These are phyloP conservation scores for Phytophthora pinifolia DNA, from an alignment of 352 stramenopile species.

Conservation along the genomic window DNA sequence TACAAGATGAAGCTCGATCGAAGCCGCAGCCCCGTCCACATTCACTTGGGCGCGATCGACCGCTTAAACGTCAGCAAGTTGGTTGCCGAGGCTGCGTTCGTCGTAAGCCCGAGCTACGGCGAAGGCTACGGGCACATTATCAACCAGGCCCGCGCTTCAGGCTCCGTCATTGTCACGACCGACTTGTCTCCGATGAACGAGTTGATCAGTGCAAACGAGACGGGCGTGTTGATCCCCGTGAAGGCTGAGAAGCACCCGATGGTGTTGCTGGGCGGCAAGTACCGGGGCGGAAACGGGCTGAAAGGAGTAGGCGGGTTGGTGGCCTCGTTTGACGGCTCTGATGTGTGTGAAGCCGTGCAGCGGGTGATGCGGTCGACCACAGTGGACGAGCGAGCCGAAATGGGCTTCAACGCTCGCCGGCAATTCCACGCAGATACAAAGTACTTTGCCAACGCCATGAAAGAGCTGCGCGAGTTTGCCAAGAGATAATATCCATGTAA, in stretches of 20 bases:
- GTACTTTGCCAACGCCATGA: conserved; percentile 47
- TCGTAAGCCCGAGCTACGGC: conserved; percentile 57
- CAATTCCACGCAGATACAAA: conserved; percentile 54
- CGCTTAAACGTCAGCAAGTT: conserved; percentile 40
- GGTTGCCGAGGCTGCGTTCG: conserved; percentile 43
- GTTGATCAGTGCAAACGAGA: conserved; percentile 31
- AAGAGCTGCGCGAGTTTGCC: conserved; percentile 29
- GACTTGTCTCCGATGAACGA: conserved; percentile 73
- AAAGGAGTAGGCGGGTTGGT: conserved; percentile 24
- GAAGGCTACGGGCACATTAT: conserved; percentile 80
- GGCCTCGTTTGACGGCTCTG: conserved; percentile 23
- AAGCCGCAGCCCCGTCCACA: conserved; percentile 31
- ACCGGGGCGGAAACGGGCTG: conserved; percentile 25
- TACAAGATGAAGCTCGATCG: conserved; percentile 26
- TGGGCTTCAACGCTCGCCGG: conserved; percentile 34
- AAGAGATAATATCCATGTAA: conserved; percentile 10
- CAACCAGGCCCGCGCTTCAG: conserved; percentile 60
- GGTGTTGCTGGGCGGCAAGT: conserved; percentile 36
- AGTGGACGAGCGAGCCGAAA: conserved; percentile 26
- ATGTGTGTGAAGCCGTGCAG: conserved; percentile 29
- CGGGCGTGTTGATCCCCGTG: conserved; percentile 24
- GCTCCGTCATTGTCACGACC: conserved; percentile 51
- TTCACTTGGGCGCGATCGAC: conserved; percentile 30
- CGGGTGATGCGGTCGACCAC: conserved; percentile 30
- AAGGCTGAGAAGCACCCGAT: conserved; percentile 18